Evolutionary conservation across 495 filamentous ascomycete species (phyloP).

Genomic region (Venustampulla echinocandica): DNA sequence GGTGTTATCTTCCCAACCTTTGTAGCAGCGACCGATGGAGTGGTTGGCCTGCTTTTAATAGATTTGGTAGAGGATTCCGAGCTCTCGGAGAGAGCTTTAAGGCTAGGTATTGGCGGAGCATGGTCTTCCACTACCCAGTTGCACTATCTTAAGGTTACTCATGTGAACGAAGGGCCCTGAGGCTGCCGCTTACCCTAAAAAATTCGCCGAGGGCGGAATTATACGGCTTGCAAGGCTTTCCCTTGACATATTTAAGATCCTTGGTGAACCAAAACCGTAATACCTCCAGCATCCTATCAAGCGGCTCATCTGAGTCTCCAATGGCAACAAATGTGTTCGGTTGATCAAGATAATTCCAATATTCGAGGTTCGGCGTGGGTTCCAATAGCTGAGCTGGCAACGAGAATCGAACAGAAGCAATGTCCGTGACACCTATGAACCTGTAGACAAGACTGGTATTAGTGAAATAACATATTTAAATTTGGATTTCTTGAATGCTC

Average conservation of each 20-base stretch:
- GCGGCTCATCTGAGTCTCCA: slow-evolving; percentile 81
- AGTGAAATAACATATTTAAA: not conserved
- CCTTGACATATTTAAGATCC: slow-evolving; percentile 97
- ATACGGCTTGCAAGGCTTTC: slow-evolving; percentile 97
- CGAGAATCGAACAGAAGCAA: slow-evolving; percentile 91
- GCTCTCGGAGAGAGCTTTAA: slow-evolving; percentile 31
- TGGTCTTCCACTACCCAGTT: slow-evolving; percentile 85
- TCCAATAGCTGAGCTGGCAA: slow-evolving; percentile 91
- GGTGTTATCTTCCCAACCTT: not conserved
- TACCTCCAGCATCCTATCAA: slow-evolving; percentile 89
- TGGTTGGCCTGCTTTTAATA: slow-evolving; percentile 23
- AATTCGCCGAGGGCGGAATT: slow-evolving; percentile 97
- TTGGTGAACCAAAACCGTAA: slow-evolving; percentile 98
- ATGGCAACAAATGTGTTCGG: slow-evolving; percentile 95
- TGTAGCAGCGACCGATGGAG: slow-evolving; percentile 7
- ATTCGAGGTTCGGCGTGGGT: slow-evolving; percentile 92
- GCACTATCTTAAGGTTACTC: slow-evolving; percentile 46
- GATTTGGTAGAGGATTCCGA: slow-evolving; percentile 43
- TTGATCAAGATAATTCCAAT: slow-evolving; percentile 96
- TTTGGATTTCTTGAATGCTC: not conserved
- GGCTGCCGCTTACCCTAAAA: slow-evolving; percentile 60
- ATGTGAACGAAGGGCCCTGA: not conserved
- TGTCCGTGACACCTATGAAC: slow-evolving; percentile 74
- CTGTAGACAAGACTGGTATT: slow-evolving; percentile 6
- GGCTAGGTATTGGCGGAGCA: slow-evolving; percentile 36